phyloP scores from a whole-genome alignment of 768 basidiomycete species.

The Cyathus striatus region DNA sequence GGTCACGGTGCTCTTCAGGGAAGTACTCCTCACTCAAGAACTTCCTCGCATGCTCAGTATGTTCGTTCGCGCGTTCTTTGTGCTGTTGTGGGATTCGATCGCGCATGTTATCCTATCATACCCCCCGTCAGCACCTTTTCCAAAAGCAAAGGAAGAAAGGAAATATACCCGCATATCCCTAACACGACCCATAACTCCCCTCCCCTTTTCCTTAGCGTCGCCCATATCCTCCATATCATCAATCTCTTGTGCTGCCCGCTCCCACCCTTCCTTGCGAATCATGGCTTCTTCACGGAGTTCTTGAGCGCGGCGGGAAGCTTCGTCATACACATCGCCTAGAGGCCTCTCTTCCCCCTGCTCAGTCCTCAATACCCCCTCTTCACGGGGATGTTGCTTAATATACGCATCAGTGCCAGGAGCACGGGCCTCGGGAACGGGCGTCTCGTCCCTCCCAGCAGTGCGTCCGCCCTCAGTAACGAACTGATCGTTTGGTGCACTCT shows the following conservation, averaged over 20 bases:
- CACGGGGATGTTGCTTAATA: slow-evolving; percentile 30
- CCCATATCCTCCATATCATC: slow-evolving; percentile 9
- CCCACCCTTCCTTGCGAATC: slow-evolving; percentile 6
- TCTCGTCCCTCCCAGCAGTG: slow-evolving; percentile 23
- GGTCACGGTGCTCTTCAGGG: slow-evolving; percentile 84
- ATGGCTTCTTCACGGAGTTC: slow-evolving; percentile 9
- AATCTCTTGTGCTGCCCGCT: slow-evolving; percentile 4
- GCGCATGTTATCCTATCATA: slow-evolving; percentile 18
- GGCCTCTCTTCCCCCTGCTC: slow-evolving; percentile 11
- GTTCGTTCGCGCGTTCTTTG: slow-evolving; percentile 49
- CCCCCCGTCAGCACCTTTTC: background rate
- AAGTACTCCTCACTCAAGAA: slow-evolving; percentile 82
- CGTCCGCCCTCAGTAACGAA: slow-evolving; percentile 49
- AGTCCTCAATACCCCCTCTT: slow-evolving; percentile 1
- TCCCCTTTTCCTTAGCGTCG: slow-evolving; percentile 27
- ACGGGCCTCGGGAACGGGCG: slow-evolving; percentile 29
- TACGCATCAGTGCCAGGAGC: slow-evolving; percentile 24
- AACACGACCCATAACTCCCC: slow-evolving; percentile 24
- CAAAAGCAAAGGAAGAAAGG: slow-evolving; percentile 10
- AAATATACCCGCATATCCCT: slow-evolving; percentile 11
- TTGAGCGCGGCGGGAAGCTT: slow-evolving; percentile 11
- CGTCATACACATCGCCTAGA: slow-evolving; percentile 2
- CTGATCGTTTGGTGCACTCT: slow-evolving; percentile 61
- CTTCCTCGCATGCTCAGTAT: slow-evolving; percentile 53
- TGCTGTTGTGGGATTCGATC: slow-evolving; percentile 68